Evolutionary conservation across 2,329 filamentous ascomycete genomes (phyloP), one percentile per base, ranked within the genome.

Genomic region (Curvularia sp.): DNA sequence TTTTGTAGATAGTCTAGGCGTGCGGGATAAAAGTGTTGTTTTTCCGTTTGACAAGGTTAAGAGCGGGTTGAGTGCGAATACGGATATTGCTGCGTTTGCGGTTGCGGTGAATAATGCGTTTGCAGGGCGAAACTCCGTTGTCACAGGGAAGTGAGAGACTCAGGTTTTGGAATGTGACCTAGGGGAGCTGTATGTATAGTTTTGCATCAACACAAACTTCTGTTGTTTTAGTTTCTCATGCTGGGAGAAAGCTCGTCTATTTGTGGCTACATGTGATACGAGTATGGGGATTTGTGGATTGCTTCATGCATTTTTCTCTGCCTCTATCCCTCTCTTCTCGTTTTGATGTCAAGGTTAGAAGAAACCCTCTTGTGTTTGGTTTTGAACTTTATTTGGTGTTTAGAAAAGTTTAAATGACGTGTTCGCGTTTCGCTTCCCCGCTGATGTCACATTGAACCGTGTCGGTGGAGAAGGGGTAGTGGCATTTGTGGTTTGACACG

Each of bases 71-170:
- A 52, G 51, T 9, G 57, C 64, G 26, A 73, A 69, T 44, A 58
- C 58, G 2, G 75, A 77, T 53, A 70, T 76, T 41, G 62, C 65
- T 9, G 71, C 72, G 20, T 52, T 77, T 54, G 75, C 73, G 2
- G 70, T 77, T 53, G 75, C 75, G 24, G 62, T 78, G n/a, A 77
- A 78, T 31, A 75, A 75, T 57, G 71, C 63, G 15, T 65, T 68
- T 49, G 73, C 71, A 6, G 73, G 72, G n/a, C 55, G 65, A 44
- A 75, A 76, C 49, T 49, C 52, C 2, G 64, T 67, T 30, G 62
- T 75, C 22, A 73, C 70, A 5, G 66, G 63, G 7, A 8, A 53
- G 30, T 65, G 31, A 48, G n/a, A 1, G 10, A 31, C 2, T 31
- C 6, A 12, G 30, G 6, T 12, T 12, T 31, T 12, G 30, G 30